Percentiles rank a stretch among this genome's conserved stretches.
Conservation (phyloP, 2,329 filamentous ascomycete species). For the Pyrenochaeta sp. region DNA sequence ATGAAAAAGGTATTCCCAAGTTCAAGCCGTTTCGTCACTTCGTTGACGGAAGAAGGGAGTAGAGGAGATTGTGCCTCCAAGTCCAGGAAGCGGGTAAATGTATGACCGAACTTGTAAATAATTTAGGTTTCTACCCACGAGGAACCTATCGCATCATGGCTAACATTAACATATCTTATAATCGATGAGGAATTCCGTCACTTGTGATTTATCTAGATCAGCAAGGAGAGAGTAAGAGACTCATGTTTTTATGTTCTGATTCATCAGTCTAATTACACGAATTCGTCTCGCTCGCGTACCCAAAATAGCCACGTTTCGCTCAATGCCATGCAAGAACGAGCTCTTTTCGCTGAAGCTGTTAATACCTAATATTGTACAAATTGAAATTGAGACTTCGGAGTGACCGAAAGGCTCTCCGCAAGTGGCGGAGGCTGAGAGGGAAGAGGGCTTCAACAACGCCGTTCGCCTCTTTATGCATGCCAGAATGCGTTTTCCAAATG, state of each 20-base stretch:
- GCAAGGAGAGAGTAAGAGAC: too few relatives aligned
- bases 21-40: too few relatives aligned
- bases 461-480: conserved; percentile 18
- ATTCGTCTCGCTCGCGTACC: not conserved
- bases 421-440: conserved; percentile 15
- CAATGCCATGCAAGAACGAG: not conserved
- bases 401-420: not conserved
- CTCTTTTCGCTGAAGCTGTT: conserved; percentile 10
- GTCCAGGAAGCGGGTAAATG: too few relatives aligned
- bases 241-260: not conserved
- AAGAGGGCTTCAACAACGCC: conserved; percentile 16
- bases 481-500: conserved; percentile 7
- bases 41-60: too few relatives aligned
- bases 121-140: too few relatives aligned
- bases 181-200: too few relatives aligned
- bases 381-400: conserved; percentile 7
- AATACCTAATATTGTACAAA: conserved; percentile 17
- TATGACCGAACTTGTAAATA: too few relatives aligned
- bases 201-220: too few relatives aligned
- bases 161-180: too few relatives aligned
- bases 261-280: not conserved
- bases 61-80: too few relatives aligned
- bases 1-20: too few relatives aligned
- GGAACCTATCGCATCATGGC: too few relatives aligned
- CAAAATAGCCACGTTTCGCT: not conserved